Percentiles rank a stretch among this genome's conserved stretches.
Conservation (phyloP, 2,329 filamentous ascomycete species). For the Dactylellina haptotyla region DNA sequence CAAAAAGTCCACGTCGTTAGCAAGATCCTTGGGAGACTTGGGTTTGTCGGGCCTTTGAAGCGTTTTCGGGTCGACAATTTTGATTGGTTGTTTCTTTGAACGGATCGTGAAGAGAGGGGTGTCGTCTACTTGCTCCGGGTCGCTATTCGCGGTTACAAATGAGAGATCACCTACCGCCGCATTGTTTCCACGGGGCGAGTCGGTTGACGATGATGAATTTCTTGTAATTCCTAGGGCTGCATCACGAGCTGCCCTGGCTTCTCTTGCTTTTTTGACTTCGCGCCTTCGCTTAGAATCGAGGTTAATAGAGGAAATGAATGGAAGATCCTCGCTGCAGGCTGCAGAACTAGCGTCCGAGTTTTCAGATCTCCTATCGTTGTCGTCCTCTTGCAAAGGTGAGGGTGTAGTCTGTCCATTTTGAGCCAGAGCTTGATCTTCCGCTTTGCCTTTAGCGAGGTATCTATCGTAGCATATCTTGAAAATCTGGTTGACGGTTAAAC, state of each 20-base stretch:
- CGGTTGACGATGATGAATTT: conserved; percentile 6
- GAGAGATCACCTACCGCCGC: conserved; percentile 29
- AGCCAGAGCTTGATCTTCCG: neutral
- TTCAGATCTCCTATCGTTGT: conserved; percentile 26
- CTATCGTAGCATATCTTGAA: conserved; percentile 29
- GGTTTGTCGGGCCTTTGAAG: conserved; percentile 43
- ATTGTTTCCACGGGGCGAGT: neutral
- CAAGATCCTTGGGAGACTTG: conserved; percentile 50
- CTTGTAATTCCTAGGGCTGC: conserved; percentile 13
- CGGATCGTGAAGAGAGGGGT: conserved; percentile 46
- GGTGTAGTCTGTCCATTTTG: neutral
- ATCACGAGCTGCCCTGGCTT: conserved; percentile 4
- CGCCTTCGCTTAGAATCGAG: conserved; percentile 33
- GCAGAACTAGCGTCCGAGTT: conserved; percentile 25
- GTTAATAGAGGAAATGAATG: conserved; percentile 42
- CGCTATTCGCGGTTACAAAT: conserved; percentile 48
- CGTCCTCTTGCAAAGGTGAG: neutral
- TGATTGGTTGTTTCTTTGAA: conserved; percentile 47
- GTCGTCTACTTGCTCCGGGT: conserved; percentile 35
- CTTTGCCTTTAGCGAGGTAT: conserved; percentile 8
- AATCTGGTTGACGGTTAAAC: conserved; percentile 41
- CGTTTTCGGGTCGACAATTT: conserved; percentile 45
- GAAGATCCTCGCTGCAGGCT: conserved; percentile 40
- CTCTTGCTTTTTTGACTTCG: conserved; percentile 12
- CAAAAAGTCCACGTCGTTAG: conserved; percentile 52